phyloP scores from a whole-genome alignment of 1,284 basidiomycete genomes.

The Tylopilus sp. region DNA sequence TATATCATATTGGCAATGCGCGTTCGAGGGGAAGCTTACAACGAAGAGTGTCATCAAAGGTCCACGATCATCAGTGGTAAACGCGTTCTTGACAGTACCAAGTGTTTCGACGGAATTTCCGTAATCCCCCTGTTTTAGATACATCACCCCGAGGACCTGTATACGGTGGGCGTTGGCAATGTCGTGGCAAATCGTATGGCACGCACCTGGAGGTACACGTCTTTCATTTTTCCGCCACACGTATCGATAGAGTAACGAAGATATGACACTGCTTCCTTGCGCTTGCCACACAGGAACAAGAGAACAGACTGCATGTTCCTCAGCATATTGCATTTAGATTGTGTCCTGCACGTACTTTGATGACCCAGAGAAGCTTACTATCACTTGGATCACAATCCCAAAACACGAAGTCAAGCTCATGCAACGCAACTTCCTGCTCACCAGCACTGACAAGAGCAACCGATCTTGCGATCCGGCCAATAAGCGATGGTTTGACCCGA shows the following conservation, averaged over 20 bases:
- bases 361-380: not conserved
- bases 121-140: not conserved
- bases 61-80: not conserved
- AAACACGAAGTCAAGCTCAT: not conserved
- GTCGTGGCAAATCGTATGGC: not conserved
- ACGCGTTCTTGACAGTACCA: not conserved
- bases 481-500: not conserved
- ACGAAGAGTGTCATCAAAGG: not conserved
- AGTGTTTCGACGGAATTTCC: not conserved
- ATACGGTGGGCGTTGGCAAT: not conserved
- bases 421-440: not conserved
- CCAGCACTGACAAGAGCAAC: not conserved
- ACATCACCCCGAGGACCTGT: not conserved
- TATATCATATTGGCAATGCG: not conserved
- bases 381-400: not conserved
- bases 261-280: not conserved
- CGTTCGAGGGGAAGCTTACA: constrained; percentile 2
- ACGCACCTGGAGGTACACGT: not conserved
- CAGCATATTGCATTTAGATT: not conserved
- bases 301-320: not conserved
- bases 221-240: not conserved
- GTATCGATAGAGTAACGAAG: not conserved
- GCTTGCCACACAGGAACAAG: not conserved
- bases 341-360: not conserved
- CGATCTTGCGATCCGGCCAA: not conserved